Base-by-base conservation (phyloP, 805 yeast genomes). In the Metschnikowia koreensis region DNA sequence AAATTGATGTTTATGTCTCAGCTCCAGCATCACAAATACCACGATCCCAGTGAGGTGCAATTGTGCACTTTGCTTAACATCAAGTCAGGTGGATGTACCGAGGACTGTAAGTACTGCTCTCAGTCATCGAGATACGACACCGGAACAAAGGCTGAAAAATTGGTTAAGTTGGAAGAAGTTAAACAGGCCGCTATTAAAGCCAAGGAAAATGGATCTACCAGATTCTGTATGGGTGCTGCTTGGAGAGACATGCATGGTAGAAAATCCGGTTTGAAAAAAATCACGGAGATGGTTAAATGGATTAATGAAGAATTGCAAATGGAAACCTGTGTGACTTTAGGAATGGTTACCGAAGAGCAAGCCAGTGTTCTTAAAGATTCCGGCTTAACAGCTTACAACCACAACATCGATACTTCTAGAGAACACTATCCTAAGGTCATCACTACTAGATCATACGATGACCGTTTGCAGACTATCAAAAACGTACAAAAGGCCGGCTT, bases 211-310 rank as follows among this genome's bases (percentile, higher is more conserved):
- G 93, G 93, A 0, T 79, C 87, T 1, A 87, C 94, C 0, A 74
- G 94, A 57, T 87, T 87, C 63, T 87, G 94, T 64, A 80, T 87
- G 83, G 94, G 94, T 44, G 89, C 93, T 10, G 94, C 94, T 1
- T 88, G 93, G 94, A 77, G 94, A 65, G 93, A 86, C 55, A 87
- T 87, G 94, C 72, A 73, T 45, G 93, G 94, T 15, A 73, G 94
- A 45, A 87, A 85, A 65, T 77, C 82, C 15, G 89, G 86, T 0
- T 63, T 87, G 55, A 80, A 76, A 52, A 80, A 73, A 54, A 85
- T 87, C 51, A 71, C 81, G 27, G 79, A 81, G 46, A 87, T 87
- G 92, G 83, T 87, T 34, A 64, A 71, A 29, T 77, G 71, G 50
- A 84, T 87, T 46, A 82, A 85, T 60, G 60, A 64, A 36, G 83